Conservation (phyloP, 495 filamentous ascomycete genomes). For the Tuber brumale region DNA sequence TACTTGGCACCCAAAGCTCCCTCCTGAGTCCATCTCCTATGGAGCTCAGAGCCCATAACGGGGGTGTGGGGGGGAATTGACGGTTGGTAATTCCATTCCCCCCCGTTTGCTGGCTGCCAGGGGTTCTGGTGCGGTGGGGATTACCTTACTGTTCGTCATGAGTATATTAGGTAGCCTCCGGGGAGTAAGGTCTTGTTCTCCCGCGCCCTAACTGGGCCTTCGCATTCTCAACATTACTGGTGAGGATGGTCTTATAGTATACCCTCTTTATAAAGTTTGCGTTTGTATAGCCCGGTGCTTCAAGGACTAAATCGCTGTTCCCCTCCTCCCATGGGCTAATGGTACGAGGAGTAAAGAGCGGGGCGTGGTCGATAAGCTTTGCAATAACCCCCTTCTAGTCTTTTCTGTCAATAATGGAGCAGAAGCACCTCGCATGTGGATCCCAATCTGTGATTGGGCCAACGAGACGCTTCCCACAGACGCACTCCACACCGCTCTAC, state of each 20-base stretch:
- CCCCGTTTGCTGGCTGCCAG: background rate
- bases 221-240: constrained; percentile 24
- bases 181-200: background rate
- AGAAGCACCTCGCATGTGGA: constrained; percentile 49
- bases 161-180: background rate
- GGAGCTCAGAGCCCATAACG: constrained; percentile 62
- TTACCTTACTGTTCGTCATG: background rate
- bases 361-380: constrained; percentile 40
- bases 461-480: constrained; percentile 52
- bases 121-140: background rate
- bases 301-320: constrained; percentile 17
- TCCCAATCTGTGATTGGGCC: constrained; percentile 51
- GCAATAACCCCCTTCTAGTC: constrained; percentile 38
- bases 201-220: constrained; percentile 16
- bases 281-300: constrained; percentile 46
- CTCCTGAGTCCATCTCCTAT: constrained; percentile 46
- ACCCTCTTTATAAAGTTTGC: constrained; percentile 50
- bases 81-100: constrained; percentile 55
- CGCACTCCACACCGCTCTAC: constrained; percentile 47
- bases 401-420: constrained; percentile 59
- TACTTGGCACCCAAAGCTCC: background rate
- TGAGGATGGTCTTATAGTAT: constrained; percentile 30
- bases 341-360: constrained; percentile 65
- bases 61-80: constrained; percentile 49
- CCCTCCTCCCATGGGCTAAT: constrained; percentile 58